A percentile compares a stretch with the other conserved stretches of the same genome.
Evolutionary conservation across 768 basidiomycete species (phyloP).

Genomic region (Collybia nuda): DNA sequence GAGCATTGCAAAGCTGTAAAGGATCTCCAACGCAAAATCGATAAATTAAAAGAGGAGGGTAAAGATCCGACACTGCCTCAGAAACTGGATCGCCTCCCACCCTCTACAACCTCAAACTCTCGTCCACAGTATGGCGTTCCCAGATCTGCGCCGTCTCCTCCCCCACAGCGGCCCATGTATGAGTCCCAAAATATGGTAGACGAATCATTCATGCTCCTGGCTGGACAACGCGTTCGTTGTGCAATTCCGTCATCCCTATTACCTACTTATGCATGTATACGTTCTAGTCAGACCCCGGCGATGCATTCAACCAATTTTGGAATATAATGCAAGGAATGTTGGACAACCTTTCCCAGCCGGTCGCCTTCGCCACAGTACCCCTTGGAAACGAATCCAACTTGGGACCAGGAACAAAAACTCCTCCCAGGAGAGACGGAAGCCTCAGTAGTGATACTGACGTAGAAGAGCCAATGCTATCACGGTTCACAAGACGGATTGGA

Average conservation of each 20-base stretch:
- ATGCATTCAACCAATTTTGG: conserved; percentile 91
- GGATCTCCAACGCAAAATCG: conserved; percentile 71
- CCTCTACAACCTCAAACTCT: conserved; percentile 24
- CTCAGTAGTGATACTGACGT: conserved; percentile 66
- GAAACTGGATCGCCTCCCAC: conserved; percentile 36
- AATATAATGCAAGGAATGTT: conserved; percentile 84
- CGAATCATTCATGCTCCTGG: conserved; percentile 86
- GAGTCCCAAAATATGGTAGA: conserved; percentile 70
- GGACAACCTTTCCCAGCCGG: conserved; percentile 82
- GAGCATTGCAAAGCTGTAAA: conserved; percentile 71
- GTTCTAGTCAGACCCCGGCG: conserved; percentile 72
- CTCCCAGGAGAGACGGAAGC: conserved; percentile 46
- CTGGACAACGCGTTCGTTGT: conserved; percentile 66
- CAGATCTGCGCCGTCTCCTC: conserved; percentile 46
- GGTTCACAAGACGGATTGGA: conserved; percentile 52
- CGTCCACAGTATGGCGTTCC: conserved; percentile 28
- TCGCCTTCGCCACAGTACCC: conserved; percentile 82
- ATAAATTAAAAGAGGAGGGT: conserved; percentile 71
- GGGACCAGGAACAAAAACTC: conserved; percentile 23
- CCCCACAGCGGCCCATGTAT: conserved; percentile 43
- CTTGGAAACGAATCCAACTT: conserved; percentile 45
- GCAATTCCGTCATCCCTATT: conserved; percentile 3
- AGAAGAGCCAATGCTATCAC: conserved; percentile 63
- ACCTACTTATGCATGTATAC: conserved; percentile 1
- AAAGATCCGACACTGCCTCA: conserved; percentile 77